Conservation (phyloP, 2,329 filamentous ascomycete genomes). For the Pestalotiopsis fici region DNA sequence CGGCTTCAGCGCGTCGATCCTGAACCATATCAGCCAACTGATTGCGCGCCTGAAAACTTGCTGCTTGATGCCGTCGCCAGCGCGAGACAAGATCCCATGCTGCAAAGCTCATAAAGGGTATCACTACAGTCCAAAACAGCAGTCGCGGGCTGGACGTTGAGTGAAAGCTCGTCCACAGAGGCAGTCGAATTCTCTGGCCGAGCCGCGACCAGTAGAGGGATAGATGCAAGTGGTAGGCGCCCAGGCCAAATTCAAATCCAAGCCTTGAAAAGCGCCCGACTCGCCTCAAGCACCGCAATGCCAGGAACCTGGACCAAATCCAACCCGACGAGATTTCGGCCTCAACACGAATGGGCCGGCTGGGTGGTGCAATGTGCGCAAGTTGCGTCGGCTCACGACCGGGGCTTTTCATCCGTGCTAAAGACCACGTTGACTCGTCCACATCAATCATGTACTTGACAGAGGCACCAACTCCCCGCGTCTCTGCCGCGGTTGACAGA, state of each 20-base stretch:
- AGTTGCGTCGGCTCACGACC: background rate
- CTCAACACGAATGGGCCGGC: slow-evolving; percentile 32
- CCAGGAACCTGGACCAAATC: slow-evolving; percentile 37
- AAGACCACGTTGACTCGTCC: background rate
- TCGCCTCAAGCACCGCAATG: slow-evolving; percentile 43
- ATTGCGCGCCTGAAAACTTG: slow-evolving; percentile 18
- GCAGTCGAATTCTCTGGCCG: slow-evolving; percentile 44
- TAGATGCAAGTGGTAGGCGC: slow-evolving; percentile 40
- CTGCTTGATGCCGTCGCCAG: slow-evolving; percentile 7
- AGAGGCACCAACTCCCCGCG: slow-evolving; percentile 22
- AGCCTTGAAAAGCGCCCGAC: slow-evolving; percentile 41
- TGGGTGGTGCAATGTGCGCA: background rate
- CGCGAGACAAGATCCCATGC: slow-evolving; percentile 33
- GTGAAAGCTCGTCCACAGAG: slow-evolving; percentile 38
- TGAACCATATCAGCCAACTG: slow-evolving; percentile 24
- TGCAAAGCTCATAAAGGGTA: slow-evolving; percentile 41
- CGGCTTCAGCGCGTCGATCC: slow-evolving; percentile 41
- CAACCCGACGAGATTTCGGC: slow-evolving; percentile 41
- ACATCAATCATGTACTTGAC: slow-evolving; percentile 13
- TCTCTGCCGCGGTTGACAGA: slow-evolving; percentile 31
- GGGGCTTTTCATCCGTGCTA: background rate
- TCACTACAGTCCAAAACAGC: slow-evolving; percentile 38
- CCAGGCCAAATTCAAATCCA: slow-evolving; percentile 46
- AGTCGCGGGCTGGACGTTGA: slow-evolving; percentile 26
- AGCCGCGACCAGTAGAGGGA: slow-evolving; percentile 49